A percentile compares a stretch with the other conserved stretches of the same genome.
Evolutionary conservation across 257 asterid genomes (phyloP).

Genomic region (Nicotiana noctiflora): DNA sequence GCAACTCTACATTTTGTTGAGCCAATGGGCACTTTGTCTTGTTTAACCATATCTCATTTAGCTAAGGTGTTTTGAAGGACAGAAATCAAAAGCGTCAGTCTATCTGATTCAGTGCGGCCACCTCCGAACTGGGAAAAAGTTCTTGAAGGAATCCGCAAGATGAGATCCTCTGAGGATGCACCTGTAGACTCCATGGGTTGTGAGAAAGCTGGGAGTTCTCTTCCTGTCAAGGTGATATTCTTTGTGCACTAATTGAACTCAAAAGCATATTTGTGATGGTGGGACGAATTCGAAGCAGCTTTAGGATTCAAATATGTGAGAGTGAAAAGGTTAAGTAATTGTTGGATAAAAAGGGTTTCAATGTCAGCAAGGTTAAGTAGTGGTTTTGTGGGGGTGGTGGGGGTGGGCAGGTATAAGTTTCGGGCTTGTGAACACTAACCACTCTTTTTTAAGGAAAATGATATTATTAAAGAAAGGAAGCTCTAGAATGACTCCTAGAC

Average conservation of each 20-base stretch:
- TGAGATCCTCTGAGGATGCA: constrained; percentile 91
- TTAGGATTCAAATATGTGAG: background rate
- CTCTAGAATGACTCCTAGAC: background rate
- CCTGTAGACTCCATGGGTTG: constrained; percentile 99
- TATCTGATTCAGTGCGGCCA: constrained; percentile 31
- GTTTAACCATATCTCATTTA: background rate
- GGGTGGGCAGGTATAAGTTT: background rate
- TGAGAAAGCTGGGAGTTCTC: constrained; percentile 90
- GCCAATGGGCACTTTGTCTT: background rate
- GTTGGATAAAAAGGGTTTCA: background rate
- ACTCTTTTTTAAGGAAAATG: background rate
- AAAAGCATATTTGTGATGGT: background rate
- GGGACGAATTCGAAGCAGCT: background rate
- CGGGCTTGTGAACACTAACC: background rate
- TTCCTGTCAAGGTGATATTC: constrained; percentile 71
- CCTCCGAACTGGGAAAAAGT: constrained; percentile 79
- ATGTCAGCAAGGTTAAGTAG: background rate
- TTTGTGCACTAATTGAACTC: background rate
- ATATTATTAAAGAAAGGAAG: background rate
- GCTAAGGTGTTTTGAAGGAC: background rate
- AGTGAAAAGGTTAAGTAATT: background rate
- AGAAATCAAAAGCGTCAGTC: background rate
- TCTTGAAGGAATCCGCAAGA: constrained; percentile 69
- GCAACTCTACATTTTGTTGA: background rate
- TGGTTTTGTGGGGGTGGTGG: too few relatives aligned